phyloP scores from a whole-genome alignment of 306 rosid genomes.

The Cucurbita moschata region DNA sequence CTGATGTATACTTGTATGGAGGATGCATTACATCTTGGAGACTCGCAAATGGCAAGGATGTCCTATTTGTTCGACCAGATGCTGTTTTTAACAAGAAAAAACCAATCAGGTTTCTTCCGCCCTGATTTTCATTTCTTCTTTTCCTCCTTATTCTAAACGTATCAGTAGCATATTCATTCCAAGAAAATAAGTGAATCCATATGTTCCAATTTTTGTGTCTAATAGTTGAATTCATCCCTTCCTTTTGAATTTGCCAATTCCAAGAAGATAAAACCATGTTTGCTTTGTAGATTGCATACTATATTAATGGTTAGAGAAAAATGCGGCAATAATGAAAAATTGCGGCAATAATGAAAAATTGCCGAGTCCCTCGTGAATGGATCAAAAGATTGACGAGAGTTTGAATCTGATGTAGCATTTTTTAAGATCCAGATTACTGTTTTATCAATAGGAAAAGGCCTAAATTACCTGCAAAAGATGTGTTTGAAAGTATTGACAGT shows the following conservation, averaged over 20 bases:
- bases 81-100: conserved; percentile 78
- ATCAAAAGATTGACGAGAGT: neutral
- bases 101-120: conserved; percentile 61
- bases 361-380: neutral
- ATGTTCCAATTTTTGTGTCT: neutral
- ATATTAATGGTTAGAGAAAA: neutral
- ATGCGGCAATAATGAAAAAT: neutral
- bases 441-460: neutral
- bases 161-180: neutral
- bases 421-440: neutral
- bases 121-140: neutral
- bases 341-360: neutral
- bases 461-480: neutral
- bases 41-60: conserved; percentile 58
- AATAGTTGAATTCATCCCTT: neutral
- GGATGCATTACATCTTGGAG: conserved; percentile 88
- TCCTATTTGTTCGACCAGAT: conserved; percentile 87
- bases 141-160: neutral
- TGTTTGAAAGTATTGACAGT: conserved; percentile 20
- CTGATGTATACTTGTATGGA: conserved; percentile 70
- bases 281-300: neutral
- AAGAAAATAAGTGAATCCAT: neutral
- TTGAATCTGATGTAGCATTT: neutral
- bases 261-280: neutral
- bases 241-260: neutral